Evolutionary conservation across 2,329 filamentous ascomycete species (phyloP), one percentile per base, ranked within the genome.

Genomic region (Lecanosticta acicola): DNA sequence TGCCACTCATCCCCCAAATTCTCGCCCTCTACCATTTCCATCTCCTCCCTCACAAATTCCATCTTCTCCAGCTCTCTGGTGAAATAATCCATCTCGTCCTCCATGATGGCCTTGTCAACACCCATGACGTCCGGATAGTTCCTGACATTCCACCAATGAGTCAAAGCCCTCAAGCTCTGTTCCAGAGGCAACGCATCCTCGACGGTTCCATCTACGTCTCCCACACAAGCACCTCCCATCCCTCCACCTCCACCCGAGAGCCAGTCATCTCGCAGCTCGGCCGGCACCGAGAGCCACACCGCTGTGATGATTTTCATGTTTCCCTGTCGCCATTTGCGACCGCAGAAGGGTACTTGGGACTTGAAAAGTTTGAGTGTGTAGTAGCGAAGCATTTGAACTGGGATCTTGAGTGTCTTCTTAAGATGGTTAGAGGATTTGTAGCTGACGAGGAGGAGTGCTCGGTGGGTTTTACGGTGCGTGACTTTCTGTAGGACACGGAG

Each of bases 261-360:
- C 91, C 93, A 97, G 68, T 96, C 93, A 62, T 98, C 93, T 21
- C 91, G 79, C 37, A 98, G 75, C 66, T 97, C 91, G 0, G 91
- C 91, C 5, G 89, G 79, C 62, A 91, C 95, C 69, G 95, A 87
- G 39, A 98, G 75, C 67, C 96, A 98, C 1, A 98, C 87, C 3
- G 90, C 89, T 0, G 93, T 98, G 63, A 98, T 98, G 61, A 97
- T 90, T 45, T 91, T 86, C 93, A 98, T 98, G 68, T 98, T 97
- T 58, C 83, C 83, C 71, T 97, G 93, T 11, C 93, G 83, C 93
- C 93, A 98, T 71, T 98, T 98, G 35, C 93, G 84, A 17, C 93
- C 91, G 67, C 91, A 97, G 73, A 95, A 98, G 1, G 93, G 93
- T 3, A 98, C 93, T 68, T 98, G 93, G 50, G 89, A 93, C 69